Conservation (phyloP, 208 protist species). For the Acanthamoeba royreba region DNA sequence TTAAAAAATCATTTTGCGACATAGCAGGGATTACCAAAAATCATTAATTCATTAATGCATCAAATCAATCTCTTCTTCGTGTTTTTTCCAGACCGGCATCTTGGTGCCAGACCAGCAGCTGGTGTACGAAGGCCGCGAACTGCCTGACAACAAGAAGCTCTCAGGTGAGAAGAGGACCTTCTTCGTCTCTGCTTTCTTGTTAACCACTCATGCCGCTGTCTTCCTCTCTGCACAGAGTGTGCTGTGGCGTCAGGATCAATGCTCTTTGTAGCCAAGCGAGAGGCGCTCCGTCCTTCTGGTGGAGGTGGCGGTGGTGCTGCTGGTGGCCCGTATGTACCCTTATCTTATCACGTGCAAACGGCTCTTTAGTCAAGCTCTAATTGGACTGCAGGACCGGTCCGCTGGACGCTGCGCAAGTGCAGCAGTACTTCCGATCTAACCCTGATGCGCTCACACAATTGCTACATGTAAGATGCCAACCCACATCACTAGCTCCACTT, state of each 20-base stretch:
- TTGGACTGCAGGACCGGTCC: background rate
- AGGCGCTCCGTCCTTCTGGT: background rate
- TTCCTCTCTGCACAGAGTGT: background rate
- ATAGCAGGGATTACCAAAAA: too few relatives aligned
- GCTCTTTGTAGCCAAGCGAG: background rate
- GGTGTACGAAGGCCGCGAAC: background rate
- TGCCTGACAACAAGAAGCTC: background rate
- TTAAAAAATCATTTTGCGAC: too few relatives aligned
- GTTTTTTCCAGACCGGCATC: slow-evolving; percentile 6
- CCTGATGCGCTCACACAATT: slow-evolving; percentile 6
- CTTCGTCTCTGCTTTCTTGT: background rate
- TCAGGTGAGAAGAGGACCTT: background rate
- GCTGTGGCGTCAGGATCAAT: background rate
- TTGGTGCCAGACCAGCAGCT: background rate
- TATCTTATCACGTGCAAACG: too few relatives aligned
- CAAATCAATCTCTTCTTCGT: background rate
- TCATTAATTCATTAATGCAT: background rate
- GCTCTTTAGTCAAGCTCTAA: background rate
- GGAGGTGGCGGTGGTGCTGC: background rate
- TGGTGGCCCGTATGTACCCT: too few relatives aligned
- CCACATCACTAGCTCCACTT: too few relatives aligned
- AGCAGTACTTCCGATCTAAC: slow-evolving; percentile 43
- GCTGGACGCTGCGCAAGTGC: background rate
- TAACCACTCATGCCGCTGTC: background rate
- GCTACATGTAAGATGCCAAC: slow-evolving; percentile 15